A percentile compares a stretch with the other conserved stretches of the same genome.
Evolutionary conservation across 2,329 filamentous ascomycete species (phyloP).

Genomic region (Diatrype stigma): DNA sequence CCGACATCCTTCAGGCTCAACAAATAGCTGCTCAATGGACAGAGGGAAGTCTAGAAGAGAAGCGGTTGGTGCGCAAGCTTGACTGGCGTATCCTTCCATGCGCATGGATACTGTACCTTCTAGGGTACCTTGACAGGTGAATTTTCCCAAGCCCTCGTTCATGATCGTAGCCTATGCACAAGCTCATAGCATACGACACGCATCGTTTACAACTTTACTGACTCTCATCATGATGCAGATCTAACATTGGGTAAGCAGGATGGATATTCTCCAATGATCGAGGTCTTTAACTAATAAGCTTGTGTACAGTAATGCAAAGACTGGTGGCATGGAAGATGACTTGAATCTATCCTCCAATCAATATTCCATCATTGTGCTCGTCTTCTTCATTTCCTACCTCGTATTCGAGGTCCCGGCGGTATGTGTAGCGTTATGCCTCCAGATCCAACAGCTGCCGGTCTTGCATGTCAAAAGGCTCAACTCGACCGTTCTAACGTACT

Average conservation of each 20-base stretch:
- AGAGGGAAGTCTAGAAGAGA: slow-evolving; percentile 3
- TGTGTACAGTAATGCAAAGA: slow-evolving; percentile 18
- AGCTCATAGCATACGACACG: no score
- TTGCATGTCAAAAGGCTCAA: no score
- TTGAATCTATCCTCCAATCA: slow-evolving; percentile 15
- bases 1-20: slow-evolving; percentile 1
- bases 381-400: slow-evolving; percentile 24
- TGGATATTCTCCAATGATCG: no score
- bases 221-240: slow-evolving; percentile 5
- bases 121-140: slow-evolving; percentile 12
- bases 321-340: slow-evolving; percentile 16
- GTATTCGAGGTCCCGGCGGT: slow-evolving; percentile 22
- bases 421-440: no score
- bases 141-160: not conserved
- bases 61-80: slow-evolving; percentile 5
- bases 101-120: slow-evolving; percentile 17
- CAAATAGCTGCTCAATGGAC: slow-evolving; percentile 2
- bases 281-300: not conserved
- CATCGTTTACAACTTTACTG: not conserved
- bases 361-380: slow-evolving; percentile 24
- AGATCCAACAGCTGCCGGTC: no score
- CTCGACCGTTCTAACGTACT: no score
- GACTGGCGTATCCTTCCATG: slow-evolving; percentile 10
- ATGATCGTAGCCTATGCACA: no score
- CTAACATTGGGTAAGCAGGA: slow-evolving; percentile 15